These are phyloP conservation scores for Thelephora ganbajun DNA, from an alignment of 768 basidiomycete genomes.

Conservation along the genomic window DNA sequence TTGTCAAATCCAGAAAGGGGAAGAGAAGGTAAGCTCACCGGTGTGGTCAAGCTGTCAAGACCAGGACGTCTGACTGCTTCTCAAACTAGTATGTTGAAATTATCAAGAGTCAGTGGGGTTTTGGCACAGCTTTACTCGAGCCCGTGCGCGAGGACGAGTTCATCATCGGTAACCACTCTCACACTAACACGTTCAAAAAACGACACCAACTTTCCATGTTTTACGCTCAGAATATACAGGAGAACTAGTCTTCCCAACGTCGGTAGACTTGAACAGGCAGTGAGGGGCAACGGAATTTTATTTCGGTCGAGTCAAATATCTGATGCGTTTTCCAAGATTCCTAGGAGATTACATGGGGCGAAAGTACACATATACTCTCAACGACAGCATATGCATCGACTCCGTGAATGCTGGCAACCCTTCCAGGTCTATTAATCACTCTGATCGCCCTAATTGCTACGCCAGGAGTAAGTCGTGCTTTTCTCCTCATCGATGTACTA, in stretches of 20 bases:
- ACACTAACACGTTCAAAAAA: neutral
- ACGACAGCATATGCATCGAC: conserved; percentile 35
- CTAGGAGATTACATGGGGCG: conserved; percentile 34
- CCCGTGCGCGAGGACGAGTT: conserved; percentile 26
- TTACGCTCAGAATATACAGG: conserved; percentile 45
- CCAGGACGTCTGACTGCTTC: neutral
- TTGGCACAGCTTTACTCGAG: conserved; percentile 41
- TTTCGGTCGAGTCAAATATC: neutral
- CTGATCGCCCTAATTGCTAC: conserved; percentile 26
- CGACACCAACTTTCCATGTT: too few relatives aligned
- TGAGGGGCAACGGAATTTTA: neutral
- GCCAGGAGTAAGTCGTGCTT: conserved; percentile 25
- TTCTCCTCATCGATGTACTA: neutral
- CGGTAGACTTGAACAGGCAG: conserved; percentile 15
- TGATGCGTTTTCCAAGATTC: conserved; percentile 18
- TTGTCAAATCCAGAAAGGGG: conserved; percentile 30
- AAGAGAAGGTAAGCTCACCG: conserved; percentile 17
- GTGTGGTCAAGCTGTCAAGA: neutral
- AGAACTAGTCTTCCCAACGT: conserved; percentile 39
- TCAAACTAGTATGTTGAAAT: conserved; percentile 7
- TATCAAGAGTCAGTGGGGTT: conserved; percentile 15
- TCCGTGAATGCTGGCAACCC: conserved; percentile 41
- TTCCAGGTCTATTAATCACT: conserved; percentile 60
- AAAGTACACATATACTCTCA: conserved; percentile 50
- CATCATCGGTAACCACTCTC: conserved; percentile 11